Evolutionary conservation across 495 filamentous ascomycete genomes (phyloP).

Genomic region (Penicillium cataractarum): DNA sequence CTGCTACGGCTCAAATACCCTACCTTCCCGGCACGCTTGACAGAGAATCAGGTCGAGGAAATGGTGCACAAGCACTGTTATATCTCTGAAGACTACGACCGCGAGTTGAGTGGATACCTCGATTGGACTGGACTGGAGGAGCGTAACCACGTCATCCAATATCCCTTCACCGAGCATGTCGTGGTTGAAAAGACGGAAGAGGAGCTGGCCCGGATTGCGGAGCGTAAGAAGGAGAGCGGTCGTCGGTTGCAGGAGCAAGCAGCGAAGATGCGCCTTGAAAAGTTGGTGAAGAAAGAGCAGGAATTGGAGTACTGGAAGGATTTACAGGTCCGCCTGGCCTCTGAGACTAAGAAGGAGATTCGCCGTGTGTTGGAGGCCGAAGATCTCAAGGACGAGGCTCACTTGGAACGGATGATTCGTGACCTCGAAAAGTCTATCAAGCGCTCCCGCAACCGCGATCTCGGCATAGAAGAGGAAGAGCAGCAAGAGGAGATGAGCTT

Average conservation of each 20-base stretch:
- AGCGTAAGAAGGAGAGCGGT: constrained; percentile 91
- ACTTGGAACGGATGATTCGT: constrained; percentile 76
- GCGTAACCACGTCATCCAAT: constrained; percentile 85
- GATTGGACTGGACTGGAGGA: constrained; percentile 90
- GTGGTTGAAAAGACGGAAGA: constrained; percentile 89
- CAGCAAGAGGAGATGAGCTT: constrained; percentile 78
- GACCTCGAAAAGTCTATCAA: constrained; percentile 89
- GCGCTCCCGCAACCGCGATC: constrained; percentile 86
- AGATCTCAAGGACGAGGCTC: constrained; percentile 86
- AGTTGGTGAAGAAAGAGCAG: constrained; percentile 92
- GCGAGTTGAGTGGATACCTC: constrained; percentile 72
- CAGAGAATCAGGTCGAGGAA: constrained; percentile 80
- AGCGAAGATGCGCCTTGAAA: constrained; percentile 93
- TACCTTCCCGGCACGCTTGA: constrained; percentile 81
- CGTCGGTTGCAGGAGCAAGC: constrained; percentile 92
- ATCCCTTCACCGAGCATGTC: constrained; percentile 89
- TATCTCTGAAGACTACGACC: constrained; percentile 77
- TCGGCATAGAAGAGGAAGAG: constrained; percentile 82
- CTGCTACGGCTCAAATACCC: constrained; percentile 93
- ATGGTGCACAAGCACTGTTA: constrained; percentile 91
- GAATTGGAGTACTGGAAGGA: constrained; percentile 93
- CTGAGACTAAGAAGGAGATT: constrained; percentile 83
- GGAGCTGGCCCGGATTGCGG: constrained; percentile 83
- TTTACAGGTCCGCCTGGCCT: constrained; percentile 66
- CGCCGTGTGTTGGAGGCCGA: constrained; percentile 84